Base-by-base conservation (phyloP, 192 early-diverging fungal genomes). In the Backusella sp. region DNA sequence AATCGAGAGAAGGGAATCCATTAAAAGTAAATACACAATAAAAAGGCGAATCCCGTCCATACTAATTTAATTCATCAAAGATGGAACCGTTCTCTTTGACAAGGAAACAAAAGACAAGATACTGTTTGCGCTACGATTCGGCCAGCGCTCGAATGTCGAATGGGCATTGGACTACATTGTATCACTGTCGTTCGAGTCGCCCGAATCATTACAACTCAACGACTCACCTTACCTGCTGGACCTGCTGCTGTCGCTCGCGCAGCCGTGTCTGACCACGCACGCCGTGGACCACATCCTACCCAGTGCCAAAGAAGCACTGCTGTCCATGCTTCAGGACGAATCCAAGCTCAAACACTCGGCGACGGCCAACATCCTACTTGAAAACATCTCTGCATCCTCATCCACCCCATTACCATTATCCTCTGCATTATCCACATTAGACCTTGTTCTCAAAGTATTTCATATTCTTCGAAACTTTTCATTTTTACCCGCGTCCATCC, bases 91-190 rank as follows among this genome's bases (percentile, higher is more conserved):
- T 59, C 23, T 62, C n/a, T 72, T 72, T 49, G 70, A 72, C 19
- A 44, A 46, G 14, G 52, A 73, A 7, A 73, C 52, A 52, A 37
- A 91, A 32, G 91, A 92, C 79, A 85, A 91, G 41, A 82, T 95
- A 17, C 75, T 92, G 1, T 85, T 95, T 12, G 88, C 94, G 1
- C 81, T 95, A 11, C 84, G 88, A 44, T 94, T 93, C 34, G 79
- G 81, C 8, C 83, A 94, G 1, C 90, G 91, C 21, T 92, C 93
- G 71, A 92, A 94, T 80, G 79, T 93, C 11, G 94, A 95, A 73
- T 94, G 94, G 93, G 92, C 93, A 21, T 91, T 95, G 67, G 85
- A 87, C 73, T 86, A 87, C 49, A 85, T 95, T 12, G 77, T 93
- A 44, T 84, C 87, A 35, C 75, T 94, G 0, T 93, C 93, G 30